Evolutionary conservation across 1,139 yeast species (phyloP).

Genomic region (Saccharomyces hybrid): DNA sequence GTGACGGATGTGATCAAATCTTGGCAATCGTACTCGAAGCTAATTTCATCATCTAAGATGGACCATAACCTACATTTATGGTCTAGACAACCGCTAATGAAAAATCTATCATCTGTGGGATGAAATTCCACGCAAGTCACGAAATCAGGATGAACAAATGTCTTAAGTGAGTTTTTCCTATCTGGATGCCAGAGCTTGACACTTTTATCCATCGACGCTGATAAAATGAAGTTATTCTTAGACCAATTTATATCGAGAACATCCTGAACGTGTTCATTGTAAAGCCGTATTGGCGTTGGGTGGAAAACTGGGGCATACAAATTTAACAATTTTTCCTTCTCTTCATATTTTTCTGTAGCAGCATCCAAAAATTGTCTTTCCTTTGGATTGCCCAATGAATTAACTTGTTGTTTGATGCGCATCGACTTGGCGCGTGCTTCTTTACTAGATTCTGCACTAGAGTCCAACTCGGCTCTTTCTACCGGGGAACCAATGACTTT

Average conservation of each 20-base stretch:
- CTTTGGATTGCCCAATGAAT: not conserved
- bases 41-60: conserved; percentile 60
- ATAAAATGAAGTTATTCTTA: conserved; percentile 68
- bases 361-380: conserved; percentile 3
- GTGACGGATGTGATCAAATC: conserved; percentile 20
- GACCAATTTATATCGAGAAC: conserved; percentile 81
- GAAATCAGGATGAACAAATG: conserved; percentile 69
- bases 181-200: conserved; percentile 83
- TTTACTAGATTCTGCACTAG: conserved; percentile 8
- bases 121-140: conserved; percentile 80
- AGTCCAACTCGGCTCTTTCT: conserved; percentile 44
- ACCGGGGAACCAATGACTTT: conserved; percentile 67
- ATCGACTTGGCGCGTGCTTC: conserved; percentile 4
- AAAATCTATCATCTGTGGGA: conserved; percentile 82
- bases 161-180: conserved; percentile 52
- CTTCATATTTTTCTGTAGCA: conserved; percentile 3
- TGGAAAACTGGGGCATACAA: conserved; percentile 73
- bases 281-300: conserved; percentile 54
- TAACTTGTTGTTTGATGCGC: conserved; percentile 5
- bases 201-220: conserved; percentile 83
- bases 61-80: conserved; percentile 78
- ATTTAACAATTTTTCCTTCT: conserved; percentile 9
- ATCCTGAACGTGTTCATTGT: conserved; percentile 62
- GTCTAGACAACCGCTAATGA: conserved; percentile 77
- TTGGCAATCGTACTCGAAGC: conserved; percentile 18